phyloP scores from a whole-genome alignment of 441 rosid species.

The Corymbia calophylla region DNA sequence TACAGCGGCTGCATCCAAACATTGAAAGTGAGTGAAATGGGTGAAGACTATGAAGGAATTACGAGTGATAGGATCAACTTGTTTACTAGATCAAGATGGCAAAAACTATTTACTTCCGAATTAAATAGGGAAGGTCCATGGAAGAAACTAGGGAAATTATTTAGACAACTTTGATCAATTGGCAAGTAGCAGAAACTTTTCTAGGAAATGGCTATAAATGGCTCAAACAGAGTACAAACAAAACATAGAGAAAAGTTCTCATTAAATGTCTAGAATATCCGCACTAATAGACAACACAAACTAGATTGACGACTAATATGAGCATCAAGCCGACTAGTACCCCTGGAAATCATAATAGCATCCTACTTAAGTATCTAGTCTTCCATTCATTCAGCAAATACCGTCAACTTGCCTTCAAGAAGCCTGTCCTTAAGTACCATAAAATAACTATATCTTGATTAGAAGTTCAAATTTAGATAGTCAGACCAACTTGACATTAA shows the following conservation, averaged over 20 bases:
- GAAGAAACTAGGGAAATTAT: neutral
- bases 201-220: neutral
- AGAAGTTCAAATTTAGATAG: neutral
- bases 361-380: neutral
- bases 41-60: neutral
- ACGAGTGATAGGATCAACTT: neutral
- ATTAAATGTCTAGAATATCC: neutral
- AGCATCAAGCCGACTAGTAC: neutral
- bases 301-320: neutral
- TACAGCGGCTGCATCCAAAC: conserved; percentile 61
- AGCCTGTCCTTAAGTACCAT: neutral
- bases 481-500: neutral
- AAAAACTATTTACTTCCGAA: neutral
- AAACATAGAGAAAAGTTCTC: neutral
- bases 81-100: neutral
- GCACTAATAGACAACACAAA: neutral
- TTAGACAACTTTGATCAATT: neutral
- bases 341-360: neutral
- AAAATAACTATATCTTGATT: neutral
- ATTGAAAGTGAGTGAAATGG: neutral
- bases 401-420: neutral
- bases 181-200: neutral
- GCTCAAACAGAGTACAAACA: neutral
- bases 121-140: neutral
- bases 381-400: neutral